phyloP scores from a whole-genome alignment of 306 rosid genomes.

The Adenanthera pavonina region DNA sequence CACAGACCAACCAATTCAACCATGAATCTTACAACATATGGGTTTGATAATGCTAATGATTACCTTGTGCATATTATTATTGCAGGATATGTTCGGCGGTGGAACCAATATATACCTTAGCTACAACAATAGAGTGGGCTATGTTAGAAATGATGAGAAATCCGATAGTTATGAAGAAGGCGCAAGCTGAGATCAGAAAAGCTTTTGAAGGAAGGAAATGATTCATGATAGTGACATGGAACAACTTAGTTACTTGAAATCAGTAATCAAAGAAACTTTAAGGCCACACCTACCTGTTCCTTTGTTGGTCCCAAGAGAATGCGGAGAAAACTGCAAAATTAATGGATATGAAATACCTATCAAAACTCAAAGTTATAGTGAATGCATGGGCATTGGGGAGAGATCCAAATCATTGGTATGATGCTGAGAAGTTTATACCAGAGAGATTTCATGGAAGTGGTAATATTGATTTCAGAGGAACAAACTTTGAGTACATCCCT shows the following conservation, averaged over 20 bases:
- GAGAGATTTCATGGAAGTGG: background rate
- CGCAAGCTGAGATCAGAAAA: background rate
- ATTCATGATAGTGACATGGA: background rate
- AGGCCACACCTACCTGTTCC: background rate
- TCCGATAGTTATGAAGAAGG: background rate
- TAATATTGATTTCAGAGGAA: background rate
- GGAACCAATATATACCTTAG: background rate
- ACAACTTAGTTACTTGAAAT: background rate
- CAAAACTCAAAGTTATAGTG: background rate
- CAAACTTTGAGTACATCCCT: slow-evolving; percentile 12
- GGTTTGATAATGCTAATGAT: too few species aligned
- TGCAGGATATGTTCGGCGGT: background rate
- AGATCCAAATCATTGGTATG: slow-evolving; percentile 1
- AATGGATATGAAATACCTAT: slow-evolving; percentile 7
- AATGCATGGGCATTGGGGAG: slow-evolving; percentile 4
- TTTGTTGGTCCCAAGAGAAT: background rate
- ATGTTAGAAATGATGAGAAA: background rate
- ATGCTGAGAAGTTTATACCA: slow-evolving; percentile 16
- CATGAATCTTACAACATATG: too few species aligned
- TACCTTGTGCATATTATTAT: background rate
- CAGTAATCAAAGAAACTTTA: background rate
- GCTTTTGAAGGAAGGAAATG: background rate
- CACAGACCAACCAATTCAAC: too few species aligned
- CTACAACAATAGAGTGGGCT: background rate
- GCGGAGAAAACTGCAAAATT: background rate